Base-by-base conservation (phyloP, 169 alveolate species). In the Babesia ovis region DNA sequence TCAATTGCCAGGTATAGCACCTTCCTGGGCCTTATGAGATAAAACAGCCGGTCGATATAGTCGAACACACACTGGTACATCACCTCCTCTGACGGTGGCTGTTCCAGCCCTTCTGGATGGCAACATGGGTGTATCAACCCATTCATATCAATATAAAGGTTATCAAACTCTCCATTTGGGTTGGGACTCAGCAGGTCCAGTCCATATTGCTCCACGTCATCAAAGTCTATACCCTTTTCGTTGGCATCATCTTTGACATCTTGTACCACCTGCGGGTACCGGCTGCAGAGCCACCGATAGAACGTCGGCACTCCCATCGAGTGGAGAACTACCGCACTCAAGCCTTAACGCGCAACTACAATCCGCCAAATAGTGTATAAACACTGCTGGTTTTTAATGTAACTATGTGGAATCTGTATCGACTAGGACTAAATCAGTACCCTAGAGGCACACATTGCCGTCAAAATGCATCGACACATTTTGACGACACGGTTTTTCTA, bases 261-360 rank as follows among this genome's bases (percentile, higher is more conserved):
- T 61, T 92, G 85, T 18, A 94, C 92, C 46, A 93, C 93, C 73
- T 94, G 92, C 27, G 99, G 99, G 85, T 95, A 96, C 84, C 99
- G 89, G 51, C 92, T 91, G 56, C 97, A 92, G 50, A 98, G 92
- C 98, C 99, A 98, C 71, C 98, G 91, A 84, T 96, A 97, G 77
- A 97, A 97, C 61, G 99, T 97, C 12, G 99, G 99, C 3, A 98
- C 99, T 77, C 99, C 99, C 99, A 98, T 97, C 14, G n/a, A n/a
- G n/a, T n/a, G n/a, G n/a, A n/a, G n/a, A n/a, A n/a, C n/a, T n/a
- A n/a, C n/a, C n/a, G n/a, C n/a, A n/a, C n/a, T n/a, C n/a, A n/a
- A n/a, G n/a, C n/a, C n/a, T n/a, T n/a, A n/a, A n/a, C n/a, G n/a
- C n/a, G n/a, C n/a, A n/a, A n/a, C n/a, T n/a, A n/a, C n/a, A n/a